These are phyloP conservation scores for Neurospora terricola DNA, from an alignment of 495 filamentous ascomycete species.

Conservation along the genomic window DNA sequence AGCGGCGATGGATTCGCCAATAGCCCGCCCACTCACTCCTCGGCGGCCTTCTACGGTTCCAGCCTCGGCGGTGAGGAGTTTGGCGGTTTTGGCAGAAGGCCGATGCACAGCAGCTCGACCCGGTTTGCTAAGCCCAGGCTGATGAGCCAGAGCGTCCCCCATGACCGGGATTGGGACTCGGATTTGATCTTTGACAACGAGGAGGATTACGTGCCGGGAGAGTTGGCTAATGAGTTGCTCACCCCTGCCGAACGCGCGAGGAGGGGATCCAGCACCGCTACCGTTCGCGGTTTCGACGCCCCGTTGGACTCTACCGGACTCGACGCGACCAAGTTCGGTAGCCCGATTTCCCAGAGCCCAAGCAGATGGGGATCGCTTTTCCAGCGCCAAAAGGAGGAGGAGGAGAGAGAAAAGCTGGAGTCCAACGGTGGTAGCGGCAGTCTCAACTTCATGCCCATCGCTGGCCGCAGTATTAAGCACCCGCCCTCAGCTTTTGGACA, in stretches of 20 bases:
- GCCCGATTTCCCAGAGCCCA: constrained; percentile 65
- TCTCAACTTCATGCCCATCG: constrained; percentile 6
- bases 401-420: constrained; percentile 61
- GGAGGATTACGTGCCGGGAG: constrained; percentile 82
- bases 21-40: constrained; percentile 53
- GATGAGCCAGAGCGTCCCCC: constrained; percentile 71
- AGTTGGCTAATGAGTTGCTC: constrained; percentile 73
- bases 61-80: constrained; percentile 51
- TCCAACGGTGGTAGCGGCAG: background rate
- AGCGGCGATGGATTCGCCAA: constrained; percentile 42
- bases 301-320: constrained; percentile 38
- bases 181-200: constrained; percentile 67
- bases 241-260: constrained; percentile 85
- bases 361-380: constrained; percentile 83
- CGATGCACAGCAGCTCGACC: constrained; percentile 66
- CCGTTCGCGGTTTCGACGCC: constrained; percentile 29
- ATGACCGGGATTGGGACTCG: constrained; percentile 68
- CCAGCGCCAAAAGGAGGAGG: constrained; percentile 64
- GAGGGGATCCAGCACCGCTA: constrained; percentile 49
- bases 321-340: constrained; percentile 62
- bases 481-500: constrained; percentile 58
- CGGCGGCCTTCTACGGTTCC: constrained; percentile 5
- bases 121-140: constrained; percentile 62
- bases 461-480: constrained; percentile 28
- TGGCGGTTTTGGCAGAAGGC: constrained; percentile 47